Percentiles rank a stretch among this genome's conserved stretches.
phyloP scores from a whole-genome alignment of 257 asterid genomes.

The Petunia axillaris region DNA sequence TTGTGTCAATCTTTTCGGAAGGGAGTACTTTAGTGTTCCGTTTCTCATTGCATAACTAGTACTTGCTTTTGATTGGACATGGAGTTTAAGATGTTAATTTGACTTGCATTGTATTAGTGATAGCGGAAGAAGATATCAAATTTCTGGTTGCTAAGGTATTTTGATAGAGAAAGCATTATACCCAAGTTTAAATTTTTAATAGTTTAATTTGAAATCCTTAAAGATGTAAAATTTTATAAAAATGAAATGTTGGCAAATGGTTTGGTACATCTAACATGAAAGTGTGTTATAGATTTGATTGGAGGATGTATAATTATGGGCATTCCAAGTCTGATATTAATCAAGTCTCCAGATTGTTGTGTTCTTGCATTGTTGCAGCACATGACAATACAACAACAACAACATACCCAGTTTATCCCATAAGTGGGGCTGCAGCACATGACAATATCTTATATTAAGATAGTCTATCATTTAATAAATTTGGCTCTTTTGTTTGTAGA shows the following conservation, averaged over 20 bases:
- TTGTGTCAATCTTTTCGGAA: no score
- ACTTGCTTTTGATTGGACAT: background rate
- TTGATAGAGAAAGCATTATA: background rate
- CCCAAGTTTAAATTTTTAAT: background rate
- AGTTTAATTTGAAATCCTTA: background rate
- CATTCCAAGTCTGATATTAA: no score
- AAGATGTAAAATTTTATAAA: background rate
- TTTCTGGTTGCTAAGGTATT: background rate
- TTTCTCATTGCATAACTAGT: background rate
- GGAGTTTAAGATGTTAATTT: background rate
- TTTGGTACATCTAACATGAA: background rate
- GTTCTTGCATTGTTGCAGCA: background rate
- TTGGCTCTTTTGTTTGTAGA: conserved; percentile 38
- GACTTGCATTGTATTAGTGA: background rate
- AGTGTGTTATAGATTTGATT: background rate
- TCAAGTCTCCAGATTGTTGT: background rate
- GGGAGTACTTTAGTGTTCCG: background rate
- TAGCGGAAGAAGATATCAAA: background rate
- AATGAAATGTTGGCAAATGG: background rate
- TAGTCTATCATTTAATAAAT: background rate
- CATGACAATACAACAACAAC: no score
- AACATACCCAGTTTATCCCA: no score
- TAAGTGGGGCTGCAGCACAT: no score
- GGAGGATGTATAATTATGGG: background rate
- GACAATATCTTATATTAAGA: background rate